These are phyloP conservation scores for Candida ipomoeae DNA, from an alignment of 805 yeast species.

Conservation along the genomic window DNA sequence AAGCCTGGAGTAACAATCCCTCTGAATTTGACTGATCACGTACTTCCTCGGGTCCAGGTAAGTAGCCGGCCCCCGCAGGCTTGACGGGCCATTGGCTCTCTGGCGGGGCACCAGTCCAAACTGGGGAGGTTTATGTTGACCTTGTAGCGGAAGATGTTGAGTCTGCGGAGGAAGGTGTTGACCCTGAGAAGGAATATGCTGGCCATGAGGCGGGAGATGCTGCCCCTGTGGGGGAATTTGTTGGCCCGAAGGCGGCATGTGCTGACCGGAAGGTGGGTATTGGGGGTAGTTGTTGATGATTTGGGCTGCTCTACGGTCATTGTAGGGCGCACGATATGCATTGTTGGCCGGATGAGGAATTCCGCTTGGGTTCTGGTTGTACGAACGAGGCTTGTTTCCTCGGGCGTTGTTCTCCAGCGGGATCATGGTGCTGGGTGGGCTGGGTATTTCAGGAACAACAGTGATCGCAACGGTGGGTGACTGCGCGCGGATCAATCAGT, in stretches of 20 bases:
- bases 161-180: not conserved
- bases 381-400: not conserved
- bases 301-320: not conserved
- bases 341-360: not conserved
- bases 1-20: conserved; percentile 36
- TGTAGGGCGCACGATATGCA: not conserved
- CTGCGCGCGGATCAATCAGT: not conserved
- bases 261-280: not conserved
- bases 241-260: not conserved
- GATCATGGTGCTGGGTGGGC: conserved; percentile 5
- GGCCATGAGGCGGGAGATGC: not conserved
- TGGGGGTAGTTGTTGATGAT: not conserved
- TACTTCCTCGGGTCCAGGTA: conserved; percentile 17
- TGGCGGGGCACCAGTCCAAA: conserved; percentile 5
- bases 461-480: not conserved
- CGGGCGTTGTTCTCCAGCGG: conserved; percentile 13
- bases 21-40: conserved; percentile 30
- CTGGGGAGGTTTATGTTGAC: not conserved
- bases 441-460: not conserved
- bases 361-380: not conserved
- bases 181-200: not conserved
- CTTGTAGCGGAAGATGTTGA: not conserved
- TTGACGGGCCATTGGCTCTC: conserved; percentile 1
- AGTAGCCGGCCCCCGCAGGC: not conserved
- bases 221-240: not conserved